Evolutionary conservation across 768 basidiomycete genomes (phyloP).

Genomic region (Mycena belliarum): DNA sequence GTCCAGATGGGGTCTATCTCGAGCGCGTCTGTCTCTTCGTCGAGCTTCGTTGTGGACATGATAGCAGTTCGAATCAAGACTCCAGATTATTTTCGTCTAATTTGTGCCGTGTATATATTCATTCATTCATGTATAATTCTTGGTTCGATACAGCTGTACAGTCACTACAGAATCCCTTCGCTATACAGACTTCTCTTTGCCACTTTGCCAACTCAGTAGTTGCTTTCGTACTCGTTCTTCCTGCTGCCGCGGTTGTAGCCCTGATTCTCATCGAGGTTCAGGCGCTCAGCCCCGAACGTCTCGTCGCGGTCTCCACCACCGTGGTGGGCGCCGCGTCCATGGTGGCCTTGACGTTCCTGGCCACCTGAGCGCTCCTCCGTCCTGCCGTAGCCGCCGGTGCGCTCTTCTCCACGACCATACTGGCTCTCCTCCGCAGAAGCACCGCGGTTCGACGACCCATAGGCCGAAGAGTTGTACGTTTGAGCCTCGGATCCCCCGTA

Average conservation of each 20-base stretch:
- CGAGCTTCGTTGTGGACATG: conserved; percentile 28
- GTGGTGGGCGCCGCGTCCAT: not conserved
- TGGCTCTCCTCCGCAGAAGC: not conserved
- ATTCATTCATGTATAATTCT: too few relatives aligned
- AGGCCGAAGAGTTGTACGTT: not conserved
- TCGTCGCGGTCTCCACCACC: conserved; percentile 32
- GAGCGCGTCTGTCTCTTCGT: conserved; percentile 35
- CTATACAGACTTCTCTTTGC: not conserved
- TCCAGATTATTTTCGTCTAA: too few relatives aligned
- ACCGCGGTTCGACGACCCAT: not conserved
- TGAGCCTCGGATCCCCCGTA: conserved; percentile 17
- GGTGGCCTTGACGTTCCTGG: not conserved
- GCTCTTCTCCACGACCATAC: not conserved
- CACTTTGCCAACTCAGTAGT: conserved; percentile 6
- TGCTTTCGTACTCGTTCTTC: conserved; percentile 23
- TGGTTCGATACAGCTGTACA: too few relatives aligned
- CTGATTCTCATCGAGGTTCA: conserved; percentile 42
- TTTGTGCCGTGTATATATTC: too few relatives aligned
- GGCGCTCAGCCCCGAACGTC: conserved; percentile 54
- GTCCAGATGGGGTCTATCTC: conserved; percentile 81
- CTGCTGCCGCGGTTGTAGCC: conserved; percentile 21
- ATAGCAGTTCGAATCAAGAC: not conserved
- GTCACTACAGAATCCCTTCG: too few relatives aligned
- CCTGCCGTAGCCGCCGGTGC: not conserved
- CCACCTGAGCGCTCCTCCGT: not conserved